phyloP scores from a whole-genome alignment of 169 alveolate genomes.

The Amoebophrya sp. region DNA sequence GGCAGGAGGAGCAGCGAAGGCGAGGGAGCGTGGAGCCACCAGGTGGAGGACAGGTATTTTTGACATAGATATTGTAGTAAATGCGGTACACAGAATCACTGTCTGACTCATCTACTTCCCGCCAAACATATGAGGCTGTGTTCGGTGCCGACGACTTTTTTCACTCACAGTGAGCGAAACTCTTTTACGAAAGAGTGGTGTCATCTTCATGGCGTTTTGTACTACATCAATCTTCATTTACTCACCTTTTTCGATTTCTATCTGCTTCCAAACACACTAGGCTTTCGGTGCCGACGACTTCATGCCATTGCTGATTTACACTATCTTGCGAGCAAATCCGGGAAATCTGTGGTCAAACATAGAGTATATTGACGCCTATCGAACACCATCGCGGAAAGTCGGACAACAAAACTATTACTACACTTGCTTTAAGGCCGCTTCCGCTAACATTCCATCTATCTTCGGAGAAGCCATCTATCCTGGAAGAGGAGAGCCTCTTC shows the following conservation, averaged over 20 bases:
- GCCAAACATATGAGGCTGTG: background rate
- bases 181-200: no score
- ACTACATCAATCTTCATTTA: no score
- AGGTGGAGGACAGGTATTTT: background rate
- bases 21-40: background rate
- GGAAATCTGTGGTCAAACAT: background rate
- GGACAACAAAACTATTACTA: background rate
- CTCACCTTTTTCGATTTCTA: no score
- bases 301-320: background rate
- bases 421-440: no score
- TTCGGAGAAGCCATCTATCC: no score
- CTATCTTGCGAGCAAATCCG: background rate
- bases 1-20: background rate
- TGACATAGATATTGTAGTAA: background rate
- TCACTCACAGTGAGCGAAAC: no score
- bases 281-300: constrained; percentile 15
- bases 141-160: constrained; percentile 13
- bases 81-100: background rate
- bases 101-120: background rate
- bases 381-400: background rate
- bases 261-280: no score
- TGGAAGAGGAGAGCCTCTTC: no score
- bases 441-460: no score
- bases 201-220: no score
- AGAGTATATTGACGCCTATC: constrained; percentile 1